Base-by-base conservation (phyloP, 306 rosid species). In the Datisca glomerata region DNA sequence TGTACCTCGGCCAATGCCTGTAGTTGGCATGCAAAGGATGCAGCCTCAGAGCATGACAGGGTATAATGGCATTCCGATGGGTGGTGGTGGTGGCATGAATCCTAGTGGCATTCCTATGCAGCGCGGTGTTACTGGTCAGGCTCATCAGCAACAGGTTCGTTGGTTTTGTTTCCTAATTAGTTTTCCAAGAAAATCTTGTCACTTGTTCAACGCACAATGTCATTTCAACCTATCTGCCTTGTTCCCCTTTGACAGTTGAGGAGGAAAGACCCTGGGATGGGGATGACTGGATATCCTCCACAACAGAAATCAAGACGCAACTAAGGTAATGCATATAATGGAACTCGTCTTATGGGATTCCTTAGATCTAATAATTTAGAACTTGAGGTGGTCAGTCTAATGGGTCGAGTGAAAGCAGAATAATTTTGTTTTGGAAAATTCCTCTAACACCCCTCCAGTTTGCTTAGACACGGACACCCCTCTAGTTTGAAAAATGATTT, bases 131-230 rank as follows among this genome's bases (percentile, higher is more conserved):
- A 33, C 60, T 55, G 65, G 76, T 4, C 94, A 79, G 66, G 75
- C 74, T 27, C 93, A 86, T 55, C 96, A 74, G 63, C 94, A 76
- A 56, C 95, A 86, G 49, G n/a, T n/a, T n/a, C n/a, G n/a, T n/a
- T n/a, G n/a, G n/a, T n/a, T n/a, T n/a, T n/a, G n/a, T n/a, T n/a
- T n/a, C n/a, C n/a, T n/a, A n/a, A n/a, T n/a, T n/a, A n/a, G n/a
- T n/a, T n/a, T n/a, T n/a, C n/a, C n/a, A n/a, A n/a, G n/a, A n/a
- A n/a, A n/a, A n/a, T n/a, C n/a, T n/a, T n/a, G n/a, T n/a, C n/a
- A n/a, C n/a, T n/a, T n/a, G n/a, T n/a, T n/a, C n/a, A n/a, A n/a
- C 36, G 17, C 19, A 37, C 24, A 13, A 17, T 13, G 33, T 18
- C 20, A 17, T 34, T 34, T 34, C 21, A 17, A 7, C 27, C 21